Conservation (phyloP, 2,329 filamentous ascomycete genomes). For the Cytospora paraplurivora region DNA sequence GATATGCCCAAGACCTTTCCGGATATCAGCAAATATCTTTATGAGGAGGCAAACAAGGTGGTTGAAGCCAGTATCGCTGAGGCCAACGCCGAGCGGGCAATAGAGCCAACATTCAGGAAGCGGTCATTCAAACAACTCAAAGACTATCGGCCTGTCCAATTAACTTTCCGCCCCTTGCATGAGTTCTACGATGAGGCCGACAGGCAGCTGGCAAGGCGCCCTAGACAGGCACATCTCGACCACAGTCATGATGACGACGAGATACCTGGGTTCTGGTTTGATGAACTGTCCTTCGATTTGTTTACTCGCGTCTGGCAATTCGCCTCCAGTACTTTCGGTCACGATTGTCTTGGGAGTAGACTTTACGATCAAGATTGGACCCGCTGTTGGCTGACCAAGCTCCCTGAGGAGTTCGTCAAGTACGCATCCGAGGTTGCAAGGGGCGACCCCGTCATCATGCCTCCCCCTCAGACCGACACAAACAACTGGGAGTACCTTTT, state of each 20-base stretch:
- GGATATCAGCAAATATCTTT: constrained; percentile 11
- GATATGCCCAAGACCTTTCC: constrained; percentile 14
- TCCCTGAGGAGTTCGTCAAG: constrained; percentile 23
- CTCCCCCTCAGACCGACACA: neutral
- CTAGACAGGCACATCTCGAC: constrained; percentile 9
- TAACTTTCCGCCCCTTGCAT: constrained; percentile 16
- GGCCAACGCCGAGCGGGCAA: neutral
- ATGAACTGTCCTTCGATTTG: constrained; percentile 21
- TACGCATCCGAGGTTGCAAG: constrained; percentile 25
- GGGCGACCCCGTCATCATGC: constrained; percentile 16
- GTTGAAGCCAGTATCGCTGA: neutral
- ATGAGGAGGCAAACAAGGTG: constrained; percentile 1
- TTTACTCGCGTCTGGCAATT: constrained; percentile 26
- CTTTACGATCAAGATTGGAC: constrained; percentile 16
- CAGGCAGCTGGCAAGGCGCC: constrained; percentile 1
- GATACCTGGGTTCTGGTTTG: constrained; percentile 26
- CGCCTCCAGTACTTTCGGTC: constrained; percentile 22
- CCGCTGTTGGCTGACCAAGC: constrained; percentile 12
- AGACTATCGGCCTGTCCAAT: constrained; percentile 3
- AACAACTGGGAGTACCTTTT: constrained; percentile 26
- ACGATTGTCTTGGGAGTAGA: neutral
- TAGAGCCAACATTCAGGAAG: neutral
- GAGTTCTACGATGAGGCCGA: constrained; percentile 4
- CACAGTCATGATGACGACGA: constrained; percentile 12
- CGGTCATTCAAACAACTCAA: constrained; percentile 16